Base-by-base conservation (phyloP, 495 filamentous ascomycete species). In the Tuber calosporum region DNA sequence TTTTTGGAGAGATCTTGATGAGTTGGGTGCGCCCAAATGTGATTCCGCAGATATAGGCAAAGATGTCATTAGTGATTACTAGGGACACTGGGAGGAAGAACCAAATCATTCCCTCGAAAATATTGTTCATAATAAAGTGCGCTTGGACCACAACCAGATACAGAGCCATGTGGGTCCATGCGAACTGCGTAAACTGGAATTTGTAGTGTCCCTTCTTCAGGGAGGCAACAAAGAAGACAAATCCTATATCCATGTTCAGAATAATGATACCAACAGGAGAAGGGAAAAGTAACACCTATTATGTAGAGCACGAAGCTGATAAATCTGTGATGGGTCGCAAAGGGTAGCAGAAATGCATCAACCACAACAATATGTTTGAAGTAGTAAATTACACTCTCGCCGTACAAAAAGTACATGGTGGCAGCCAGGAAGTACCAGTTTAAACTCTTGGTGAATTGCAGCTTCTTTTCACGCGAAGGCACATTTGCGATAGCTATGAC, bases 71-170 rank as follows among this genome's bases (percentile, higher is more conserved):
- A 48, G 92, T 97, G 80, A 98, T 97, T 79, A 99, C 96, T 72
- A 99, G 87, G 39, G 92, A 90, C 4, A 93, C 94, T 2, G 96
- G 96, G 67, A 99, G 86, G 87, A 99, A 97, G 87, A 99, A 98
- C 96, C 96, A 99, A 82, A 99, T 95, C 92, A 99, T 93, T 83
- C 96, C 96, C 84, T 99, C 96, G 82, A 99, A 94, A 74, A 98
- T 90, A 84, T 98, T 99, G 86, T 99, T 98, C 91, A 99, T 97
- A 83, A 99, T 93, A 81, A 99, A 99, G 83, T 99, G 96, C 36
- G 96, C 93, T 82, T 99, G 96, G 19, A 97, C 93, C 37, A 97
- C 93, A 78, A 99, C 97, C 80, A 99, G 84, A 85, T 97, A 97
- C 41, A 99, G 87, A 2, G 96, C 96, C 93, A 99, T 97, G 83